A percentile compares a stretch with the other conserved stretches of the same genome.
phyloP scores from a whole-genome alignment of 2,329 filamentous ascomycete genomes.

The Fusarium tricinctum region DNA sequence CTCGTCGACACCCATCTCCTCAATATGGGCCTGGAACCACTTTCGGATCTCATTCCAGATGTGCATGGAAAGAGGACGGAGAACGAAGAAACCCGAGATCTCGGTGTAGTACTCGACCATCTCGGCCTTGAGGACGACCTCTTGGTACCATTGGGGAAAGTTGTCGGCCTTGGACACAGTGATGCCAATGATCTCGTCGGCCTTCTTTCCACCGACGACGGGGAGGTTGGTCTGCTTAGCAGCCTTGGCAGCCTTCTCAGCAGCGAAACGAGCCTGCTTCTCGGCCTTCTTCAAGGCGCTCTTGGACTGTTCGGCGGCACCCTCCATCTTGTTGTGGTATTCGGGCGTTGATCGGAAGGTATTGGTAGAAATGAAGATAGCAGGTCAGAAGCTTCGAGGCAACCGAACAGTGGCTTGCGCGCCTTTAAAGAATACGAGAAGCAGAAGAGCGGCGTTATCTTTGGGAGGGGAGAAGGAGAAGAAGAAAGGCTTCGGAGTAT shows the following conservation, averaged over 20 bases:
- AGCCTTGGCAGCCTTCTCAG: conserved; percentile 73
- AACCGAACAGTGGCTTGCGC: conserved; percentile 32
- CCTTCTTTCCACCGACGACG: conserved; percentile 71
- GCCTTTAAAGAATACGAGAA: conserved; percentile 34
- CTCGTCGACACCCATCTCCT: conserved; percentile 93
- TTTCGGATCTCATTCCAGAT: conserved; percentile 76
- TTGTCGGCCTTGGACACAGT: conserved; percentile 87
- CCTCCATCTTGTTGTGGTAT: conserved; percentile 51
- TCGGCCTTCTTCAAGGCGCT: conserved; percentile 76
- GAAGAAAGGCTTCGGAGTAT: conserved; percentile 42
- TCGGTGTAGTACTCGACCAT: conserved; percentile 97
- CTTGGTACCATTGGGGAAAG: conserved; percentile 96
- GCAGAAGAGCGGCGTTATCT: conserved; percentile 35
- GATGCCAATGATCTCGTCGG: conserved; percentile 84
- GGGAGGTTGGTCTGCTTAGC: conserved; percentile 67
- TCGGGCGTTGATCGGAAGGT: conserved; percentile 23
- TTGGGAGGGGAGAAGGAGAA: conserved; percentile 26
- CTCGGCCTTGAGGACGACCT: conserved; percentile 95
- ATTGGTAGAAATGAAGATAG: conserved; percentile 7
- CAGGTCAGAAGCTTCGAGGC: conserved; percentile 14
- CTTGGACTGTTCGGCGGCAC: conserved; percentile 64
- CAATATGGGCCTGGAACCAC: conserved; percentile 81
- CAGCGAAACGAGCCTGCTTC: conserved; percentile 72
- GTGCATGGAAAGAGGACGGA: conserved; percentile 79
- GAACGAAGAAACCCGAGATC: conserved; percentile 96